Evolutionary conservation across 192 early-diverging fungal genomes (phyloP), one percentile per base, ranked within the genome.

Genomic region (Coemansia sp.): DNA sequence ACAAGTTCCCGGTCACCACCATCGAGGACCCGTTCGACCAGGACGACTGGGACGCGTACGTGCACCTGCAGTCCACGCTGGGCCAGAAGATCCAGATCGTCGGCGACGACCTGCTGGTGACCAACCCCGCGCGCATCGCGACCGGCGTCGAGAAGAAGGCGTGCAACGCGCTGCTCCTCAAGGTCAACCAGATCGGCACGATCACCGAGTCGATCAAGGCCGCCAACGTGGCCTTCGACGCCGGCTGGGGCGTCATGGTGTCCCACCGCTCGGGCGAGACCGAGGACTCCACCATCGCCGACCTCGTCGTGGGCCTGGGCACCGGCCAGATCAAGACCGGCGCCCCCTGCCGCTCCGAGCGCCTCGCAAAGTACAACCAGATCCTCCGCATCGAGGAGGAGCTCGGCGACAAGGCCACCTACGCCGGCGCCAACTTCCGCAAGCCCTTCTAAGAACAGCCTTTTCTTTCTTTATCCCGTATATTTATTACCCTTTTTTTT

Each of bases 21-120:
- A 95, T 98, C 66, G 96, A 98, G 81, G 96, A 98, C 83, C 94
- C 96, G 65, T 98, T 96, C 69, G 96, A 98, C 83, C 96, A 98
- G 85, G 96, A 98, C 79, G 95, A 98, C 84, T 98, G 91, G 89
- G 86, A 88, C 33, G 86, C 91, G 52, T 98, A 93, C 88, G 77
- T 84, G 66, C 88, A 90, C 70, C 77, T 97, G 47, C 88, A 85
- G 72, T 72, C 65, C 22, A 73, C 62, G 28, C 74, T 84, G 67
- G 80, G 72, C 62, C 67, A 79, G 64, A 79, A 87, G 69, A 87
- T 91, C 75, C 92, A 97, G 81, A 88, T 97, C 70, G 95, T 98
- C 61, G 96, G 95, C 64, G 96, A 98, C 82, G 96, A 97, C 73
- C 87, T 98, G 71, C 88, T 92, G 42, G 96, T 98, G 71, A 98